Conservation (phyloP, 352 stramenopile species). For the Pythium periplocum region DNA sequence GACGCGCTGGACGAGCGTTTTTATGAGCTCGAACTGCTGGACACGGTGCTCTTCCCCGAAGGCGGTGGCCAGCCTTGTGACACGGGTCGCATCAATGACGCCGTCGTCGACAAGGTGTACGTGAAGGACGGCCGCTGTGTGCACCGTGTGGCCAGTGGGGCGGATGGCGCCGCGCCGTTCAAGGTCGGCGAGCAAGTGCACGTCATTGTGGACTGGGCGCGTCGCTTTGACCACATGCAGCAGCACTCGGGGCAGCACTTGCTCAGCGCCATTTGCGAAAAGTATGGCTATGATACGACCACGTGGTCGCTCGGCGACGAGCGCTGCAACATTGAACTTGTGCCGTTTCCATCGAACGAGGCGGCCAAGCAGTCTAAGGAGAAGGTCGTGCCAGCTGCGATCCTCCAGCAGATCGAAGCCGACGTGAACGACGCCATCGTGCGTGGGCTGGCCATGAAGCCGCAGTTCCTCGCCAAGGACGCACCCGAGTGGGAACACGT, state of each 20-base stretch:
- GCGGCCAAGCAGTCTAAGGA: constrained; percentile 23
- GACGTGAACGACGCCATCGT: constrained; percentile 79
- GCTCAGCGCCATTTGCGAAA: constrained; percentile 78
- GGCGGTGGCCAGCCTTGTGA: constrained; percentile 85
- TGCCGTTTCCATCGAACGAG: constrained; percentile 35
- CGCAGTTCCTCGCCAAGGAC: constrained; percentile 47
- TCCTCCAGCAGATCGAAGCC: constrained; percentile 53
- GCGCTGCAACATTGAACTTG: constrained; percentile 76
- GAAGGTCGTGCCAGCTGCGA: constrained; percentile 32
- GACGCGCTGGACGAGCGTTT: constrained; percentile 30
- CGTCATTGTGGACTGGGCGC: constrained; percentile 63
- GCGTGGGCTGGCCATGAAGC: constrained; percentile 41
- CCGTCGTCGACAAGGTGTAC: constrained; percentile 53
- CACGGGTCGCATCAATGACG: constrained; percentile 47
- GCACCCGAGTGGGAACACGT: constrained; percentile 52
- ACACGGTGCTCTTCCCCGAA: constrained; percentile 85
- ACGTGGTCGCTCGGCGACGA: constrained; percentile 76
- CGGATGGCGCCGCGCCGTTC: constrained; percentile 23
- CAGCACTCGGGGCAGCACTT: constrained; percentile 89
- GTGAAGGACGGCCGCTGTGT: constrained; percentile 62
- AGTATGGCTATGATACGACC: constrained; percentile 63
- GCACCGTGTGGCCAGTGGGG: constrained; percentile 33
- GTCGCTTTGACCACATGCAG: constrained; percentile 86
- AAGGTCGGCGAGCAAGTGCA: constrained; percentile 41
- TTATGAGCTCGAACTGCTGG: constrained; percentile 60